A percentile compares a stretch with the other conserved stretches of the same genome.
Evolutionary conservation across 108 stramenopile genomes (phyloP).

Genomic region (Chaetoceros tenuissimus): DNA sequence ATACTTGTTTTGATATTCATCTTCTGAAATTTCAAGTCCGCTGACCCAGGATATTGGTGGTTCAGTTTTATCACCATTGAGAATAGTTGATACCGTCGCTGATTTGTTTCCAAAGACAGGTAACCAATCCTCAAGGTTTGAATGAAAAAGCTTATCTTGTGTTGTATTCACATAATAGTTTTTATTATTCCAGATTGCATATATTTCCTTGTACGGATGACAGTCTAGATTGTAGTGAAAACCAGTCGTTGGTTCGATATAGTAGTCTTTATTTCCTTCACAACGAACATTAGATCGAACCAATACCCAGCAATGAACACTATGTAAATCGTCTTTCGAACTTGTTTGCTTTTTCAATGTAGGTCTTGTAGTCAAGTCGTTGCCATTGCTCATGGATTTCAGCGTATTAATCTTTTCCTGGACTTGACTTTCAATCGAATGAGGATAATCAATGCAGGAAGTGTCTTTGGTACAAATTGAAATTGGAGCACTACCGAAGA

Average conservation of each 20-base stretch:
- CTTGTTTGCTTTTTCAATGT: conserved; percentile 13
- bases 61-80: too few species aligned
- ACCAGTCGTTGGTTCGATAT: conserved; percentile 72
- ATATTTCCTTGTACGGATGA: conserved; percentile 45
- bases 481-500: conserved; percentile 43
- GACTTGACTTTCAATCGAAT: too few species aligned
- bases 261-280: conserved; percentile 22
- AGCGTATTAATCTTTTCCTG: background rate
- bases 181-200: conserved; percentile 52
- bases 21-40: background rate
- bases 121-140: background rate
- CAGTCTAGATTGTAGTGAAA: conserved; percentile 18
- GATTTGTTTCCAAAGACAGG: too few species aligned
- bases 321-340: conserved; percentile 12
- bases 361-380: conserved; percentile 4
- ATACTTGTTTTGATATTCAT: background rate
- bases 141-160: background rate
- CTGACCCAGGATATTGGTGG: background rate
- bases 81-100: too few species aligned
- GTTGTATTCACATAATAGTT: conserved; percentile 67
- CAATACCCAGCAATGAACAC: conserved; percentile 69
- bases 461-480: conserved; percentile 26
- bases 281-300: conserved; percentile 42
- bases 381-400: conserved; percentile 1
- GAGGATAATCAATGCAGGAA: conserved; percentile 8